Percentiles rank a stretch among this genome's conserved stretches.
Conservation (phyloP, 2,329 filamentous ascomycete genomes). For the Thielaviopsis euricoi region DNA sequence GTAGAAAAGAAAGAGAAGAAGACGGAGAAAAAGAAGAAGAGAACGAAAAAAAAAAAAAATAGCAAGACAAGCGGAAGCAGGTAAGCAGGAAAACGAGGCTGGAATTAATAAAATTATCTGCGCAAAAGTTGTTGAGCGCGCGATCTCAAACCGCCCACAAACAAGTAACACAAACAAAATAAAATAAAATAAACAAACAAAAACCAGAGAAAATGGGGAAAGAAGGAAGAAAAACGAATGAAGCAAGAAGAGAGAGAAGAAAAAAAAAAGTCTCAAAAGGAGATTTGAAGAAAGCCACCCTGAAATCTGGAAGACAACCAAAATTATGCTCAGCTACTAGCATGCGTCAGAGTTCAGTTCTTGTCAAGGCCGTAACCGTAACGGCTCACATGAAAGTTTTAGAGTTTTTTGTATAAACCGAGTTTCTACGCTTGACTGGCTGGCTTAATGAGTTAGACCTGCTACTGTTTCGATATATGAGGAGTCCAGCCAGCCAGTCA, state of each 20-base stretch:
- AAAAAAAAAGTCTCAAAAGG: neutral
- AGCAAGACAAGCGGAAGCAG: neutral
- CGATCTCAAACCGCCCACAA: too few relatives aligned
- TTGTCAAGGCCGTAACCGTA: too few relatives aligned
- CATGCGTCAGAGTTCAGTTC: too few relatives aligned
- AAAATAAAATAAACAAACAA: neutral
- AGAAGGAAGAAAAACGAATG: slow-evolving; percentile 6
- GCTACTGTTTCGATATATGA: too few relatives aligned
- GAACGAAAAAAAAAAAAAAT: neutral
- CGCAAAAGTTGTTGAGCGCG: too few relatives aligned
- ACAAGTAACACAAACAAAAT: neutral
- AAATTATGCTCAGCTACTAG: too few relatives aligned
- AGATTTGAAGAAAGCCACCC: too few relatives aligned
- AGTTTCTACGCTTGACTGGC: too few relatives aligned
- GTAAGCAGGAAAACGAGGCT: neutral
- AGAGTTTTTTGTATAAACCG: too few relatives aligned
- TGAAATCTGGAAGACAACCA: too few relatives aligned
- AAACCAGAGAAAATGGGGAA: slow-evolving; percentile 8
- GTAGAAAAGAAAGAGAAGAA: neutral
- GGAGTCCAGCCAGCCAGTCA: too few relatives aligned
- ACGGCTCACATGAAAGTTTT: too few relatives aligned
- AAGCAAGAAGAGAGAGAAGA: slow-evolving; percentile 1
- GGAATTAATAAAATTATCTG: neutral
- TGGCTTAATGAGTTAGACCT: neutral
- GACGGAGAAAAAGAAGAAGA: neutral